Evolutionary conservation across 2,329 filamentous ascomycete species (phyloP).

Genomic region (Hyphodiscus sp.): DNA sequence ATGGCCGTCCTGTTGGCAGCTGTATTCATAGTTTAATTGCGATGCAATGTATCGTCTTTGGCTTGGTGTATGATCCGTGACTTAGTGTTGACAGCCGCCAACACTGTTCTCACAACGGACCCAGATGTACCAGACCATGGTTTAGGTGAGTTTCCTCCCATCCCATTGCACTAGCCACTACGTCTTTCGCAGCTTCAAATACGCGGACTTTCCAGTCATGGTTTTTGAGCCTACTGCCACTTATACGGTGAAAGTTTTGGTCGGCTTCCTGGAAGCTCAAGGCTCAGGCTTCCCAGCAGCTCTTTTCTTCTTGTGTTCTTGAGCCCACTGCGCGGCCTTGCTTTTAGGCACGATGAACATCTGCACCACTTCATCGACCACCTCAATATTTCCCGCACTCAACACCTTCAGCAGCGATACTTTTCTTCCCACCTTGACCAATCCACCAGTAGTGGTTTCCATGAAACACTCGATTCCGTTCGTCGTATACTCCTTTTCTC

Average conservation of each 20-base stretch:
- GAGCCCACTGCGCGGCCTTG: conserved; percentile 68
- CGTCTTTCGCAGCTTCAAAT: background rate
- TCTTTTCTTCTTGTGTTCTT: conserved; percentile 75
- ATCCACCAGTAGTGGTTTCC: conserved; percentile 70
- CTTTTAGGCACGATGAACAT: conserved; percentile 75
- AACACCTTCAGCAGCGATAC: conserved; percentile 70
- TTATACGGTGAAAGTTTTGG: background rate
- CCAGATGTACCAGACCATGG: too few species aligned
- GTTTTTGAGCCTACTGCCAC: background rate
- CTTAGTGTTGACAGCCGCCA: too few species aligned
- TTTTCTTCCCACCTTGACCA: conserved; percentile 88
- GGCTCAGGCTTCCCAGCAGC: conserved; percentile 36
- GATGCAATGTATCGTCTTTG: background rate
- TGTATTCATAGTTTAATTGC: conserved; percentile 9
- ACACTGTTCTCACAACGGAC: too few species aligned
- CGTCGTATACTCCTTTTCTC: conserved; percentile 55
- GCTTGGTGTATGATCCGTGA: background rate
- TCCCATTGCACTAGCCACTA: too few species aligned
- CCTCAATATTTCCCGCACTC: conserved; percentile 69
- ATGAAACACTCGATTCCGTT: conserved; percentile 77
- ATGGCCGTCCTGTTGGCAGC: background rate
- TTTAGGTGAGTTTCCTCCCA: too few species aligned
- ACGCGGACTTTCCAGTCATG: background rate
- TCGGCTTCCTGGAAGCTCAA: background rate
- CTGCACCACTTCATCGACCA: conserved; percentile 78